A percentile compares a stretch with the other conserved stretches of the same genome.
Conservation (phyloP, 305 asterid species). For the Solanum hybrid region DNA sequence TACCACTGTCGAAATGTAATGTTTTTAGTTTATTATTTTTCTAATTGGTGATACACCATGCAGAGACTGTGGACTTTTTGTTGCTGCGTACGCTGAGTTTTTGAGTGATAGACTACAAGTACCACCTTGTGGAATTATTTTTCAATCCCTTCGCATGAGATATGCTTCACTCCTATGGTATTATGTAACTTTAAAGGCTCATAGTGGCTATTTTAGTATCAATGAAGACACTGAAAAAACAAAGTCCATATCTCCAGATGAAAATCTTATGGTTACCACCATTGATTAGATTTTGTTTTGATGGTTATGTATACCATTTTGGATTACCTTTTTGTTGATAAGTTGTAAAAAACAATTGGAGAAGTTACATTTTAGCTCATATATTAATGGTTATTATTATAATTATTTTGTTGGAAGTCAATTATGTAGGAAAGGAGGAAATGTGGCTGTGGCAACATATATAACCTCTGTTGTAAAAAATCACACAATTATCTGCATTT, state of each 20-base stretch:
- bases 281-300: not conserved
- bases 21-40: too few relatives aligned
- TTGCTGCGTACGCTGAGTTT: not conserved
- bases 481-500: not conserved
- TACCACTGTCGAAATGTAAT: not conserved
- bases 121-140: not conserved
- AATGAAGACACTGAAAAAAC: not conserved
- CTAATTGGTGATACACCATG: not conserved
- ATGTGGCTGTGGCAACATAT: not conserved
- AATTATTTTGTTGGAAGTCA: not conserved
- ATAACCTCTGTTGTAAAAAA: not conserved
- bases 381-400: too few relatives aligned
- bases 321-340: not conserved
- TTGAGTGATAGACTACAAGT: not conserved
- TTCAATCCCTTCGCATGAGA: not conserved
- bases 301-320: not conserved
- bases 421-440: not conserved
- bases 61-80: not conserved
- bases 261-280: not conserved
- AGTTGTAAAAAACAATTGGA: not conserved
- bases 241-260: not conserved
- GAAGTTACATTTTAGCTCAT: not conserved
- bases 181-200: not conserved
- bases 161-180: not conserved
- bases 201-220: not conserved